Percentiles rank a stretch among this genome's conserved stretches.
Conservation (phyloP, 495 filamentous ascomycete genomes). For the Filosporella fistucella region DNA sequence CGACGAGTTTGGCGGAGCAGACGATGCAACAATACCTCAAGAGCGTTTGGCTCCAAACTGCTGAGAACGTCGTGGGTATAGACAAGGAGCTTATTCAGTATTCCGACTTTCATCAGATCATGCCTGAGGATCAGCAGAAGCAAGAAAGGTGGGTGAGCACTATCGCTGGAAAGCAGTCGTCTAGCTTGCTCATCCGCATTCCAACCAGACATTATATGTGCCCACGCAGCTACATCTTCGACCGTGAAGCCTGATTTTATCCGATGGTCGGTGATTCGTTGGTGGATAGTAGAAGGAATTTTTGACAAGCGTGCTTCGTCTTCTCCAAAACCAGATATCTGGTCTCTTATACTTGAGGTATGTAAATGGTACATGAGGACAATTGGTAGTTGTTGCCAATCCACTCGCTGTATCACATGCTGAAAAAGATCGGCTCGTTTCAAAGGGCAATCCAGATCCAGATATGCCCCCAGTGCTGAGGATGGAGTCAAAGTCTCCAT, state of each 20-base stretch:
- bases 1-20: conserved; percentile 22
- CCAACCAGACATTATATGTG: conserved; percentile 12
- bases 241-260: conserved; percentile 1
- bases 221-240: conserved; percentile 17
- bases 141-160: conserved; percentile 14
- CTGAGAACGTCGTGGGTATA: background rate
- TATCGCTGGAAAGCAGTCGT: conserved; percentile 7
- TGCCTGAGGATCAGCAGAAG: conserved; percentile 15
- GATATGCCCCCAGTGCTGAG: too few species aligned
- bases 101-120: conserved; percentile 7
- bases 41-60: background rate
- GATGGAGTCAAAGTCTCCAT: too few species aligned
- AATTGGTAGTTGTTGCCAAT: too few species aligned
- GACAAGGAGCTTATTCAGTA: conserved; percentile 7
- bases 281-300: too few species aligned
- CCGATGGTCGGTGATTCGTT: too few species aligned
- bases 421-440: too few species aligned
- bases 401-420: too few species aligned
- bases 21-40: conserved; percentile 7
- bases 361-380: too few species aligned
- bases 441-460: too few species aligned
- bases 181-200: conserved; percentile 10
- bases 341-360: too few species aligned
- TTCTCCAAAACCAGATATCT: too few species aligned
- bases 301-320: too few species aligned